Evolutionary conservation across 805 yeast species (phyloP).

Genomic region (Millerozyma miso): DNA sequence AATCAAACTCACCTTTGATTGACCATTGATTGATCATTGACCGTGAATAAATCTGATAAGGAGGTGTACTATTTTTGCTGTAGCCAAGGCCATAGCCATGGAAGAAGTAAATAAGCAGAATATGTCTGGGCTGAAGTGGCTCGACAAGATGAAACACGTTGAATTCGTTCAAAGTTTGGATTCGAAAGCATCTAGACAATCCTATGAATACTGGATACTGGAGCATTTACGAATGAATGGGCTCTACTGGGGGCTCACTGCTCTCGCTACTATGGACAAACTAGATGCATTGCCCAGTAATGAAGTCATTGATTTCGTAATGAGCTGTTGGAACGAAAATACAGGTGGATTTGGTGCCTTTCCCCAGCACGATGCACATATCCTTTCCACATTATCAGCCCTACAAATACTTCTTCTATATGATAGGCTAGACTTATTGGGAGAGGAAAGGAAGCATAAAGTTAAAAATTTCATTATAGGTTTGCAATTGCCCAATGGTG

Average conservation of each 20-base stretch:
- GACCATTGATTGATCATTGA: too few species aligned
- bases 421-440: slow-evolving; percentile 48
- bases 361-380: slow-evolving; percentile 85
- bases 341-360: slow-evolving; percentile 87
- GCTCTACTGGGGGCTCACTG: slow-evolving; percentile 90
- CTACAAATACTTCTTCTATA: slow-evolving; percentile 73
- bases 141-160: slow-evolving; percentile 26
- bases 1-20: too few species aligned
- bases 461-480: slow-evolving; percentile 23
- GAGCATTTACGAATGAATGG: slow-evolving; percentile 92
- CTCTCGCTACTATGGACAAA: slow-evolving; percentile 58
- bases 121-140: too few species aligned
- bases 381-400: slow-evolving; percentile 81
- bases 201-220: slow-evolving; percentile 78
- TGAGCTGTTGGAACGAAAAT: slow-evolving; percentile 54
- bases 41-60: too few species aligned
- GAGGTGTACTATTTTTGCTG: too few species aligned
- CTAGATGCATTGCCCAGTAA: slow-evolving; percentile 50
- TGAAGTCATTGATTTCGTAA: slow-evolving; percentile 65
- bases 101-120: too few species aligned
- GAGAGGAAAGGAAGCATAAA: slow-evolving; percentile 22
- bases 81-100: too few species aligned
- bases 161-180: slow-evolving; percentile 33
- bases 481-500: slow-evolving; percentile 59
- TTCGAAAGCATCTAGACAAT: slow-evolving; percentile 34